Conservation (phyloP, 805 yeast genomes). For the Zygotorulaspora florentina region DNA sequence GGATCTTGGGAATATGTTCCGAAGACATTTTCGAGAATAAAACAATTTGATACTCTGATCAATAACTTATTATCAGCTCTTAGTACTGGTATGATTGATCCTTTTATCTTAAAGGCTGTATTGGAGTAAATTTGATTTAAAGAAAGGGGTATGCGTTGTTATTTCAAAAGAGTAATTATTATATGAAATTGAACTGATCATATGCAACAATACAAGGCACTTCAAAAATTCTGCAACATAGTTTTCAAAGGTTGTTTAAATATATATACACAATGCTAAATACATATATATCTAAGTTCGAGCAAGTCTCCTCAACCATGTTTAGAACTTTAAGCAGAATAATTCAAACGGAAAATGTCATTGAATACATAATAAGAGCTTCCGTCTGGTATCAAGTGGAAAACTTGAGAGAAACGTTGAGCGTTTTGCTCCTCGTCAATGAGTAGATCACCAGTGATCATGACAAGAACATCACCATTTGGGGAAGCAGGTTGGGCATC, state of each 20-base stretch:
- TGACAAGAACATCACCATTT: conserved; percentile 85
- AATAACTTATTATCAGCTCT: background rate
- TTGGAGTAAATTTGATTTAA: no score
- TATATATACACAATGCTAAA: no score
- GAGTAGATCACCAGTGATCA: conserved; percentile 95
- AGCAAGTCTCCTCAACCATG: no score
- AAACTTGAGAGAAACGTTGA: conserved; percentile 95
- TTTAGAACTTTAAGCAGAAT: conserved; percentile 44
- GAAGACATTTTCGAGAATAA: conserved; percentile 12
- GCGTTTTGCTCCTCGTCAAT: conserved; percentile 91
- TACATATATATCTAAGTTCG: no score
- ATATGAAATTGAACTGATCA: no score
- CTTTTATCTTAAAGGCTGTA: background rate
- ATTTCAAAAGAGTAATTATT: no score
- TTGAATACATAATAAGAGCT: conserved; percentile 90
- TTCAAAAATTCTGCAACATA: no score
- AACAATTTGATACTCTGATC: background rate
- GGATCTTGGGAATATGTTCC: conserved; percentile 26
- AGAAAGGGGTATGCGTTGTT: no score
- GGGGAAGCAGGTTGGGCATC: conserved; percentile 98
- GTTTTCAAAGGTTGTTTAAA: no score
- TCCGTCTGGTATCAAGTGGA: conserved; percentile 93
- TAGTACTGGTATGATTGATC: background rate
- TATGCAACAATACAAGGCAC: no score
- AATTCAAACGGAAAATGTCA: conserved; percentile 94